Percentiles rank a stretch among this genome's conserved stretches.
These are phyloP conservation scores for Talaromyces sp. DNA, from an alignment of 2,329 filamentous ascomycete genomes.

Conservation along the genomic window DNA sequence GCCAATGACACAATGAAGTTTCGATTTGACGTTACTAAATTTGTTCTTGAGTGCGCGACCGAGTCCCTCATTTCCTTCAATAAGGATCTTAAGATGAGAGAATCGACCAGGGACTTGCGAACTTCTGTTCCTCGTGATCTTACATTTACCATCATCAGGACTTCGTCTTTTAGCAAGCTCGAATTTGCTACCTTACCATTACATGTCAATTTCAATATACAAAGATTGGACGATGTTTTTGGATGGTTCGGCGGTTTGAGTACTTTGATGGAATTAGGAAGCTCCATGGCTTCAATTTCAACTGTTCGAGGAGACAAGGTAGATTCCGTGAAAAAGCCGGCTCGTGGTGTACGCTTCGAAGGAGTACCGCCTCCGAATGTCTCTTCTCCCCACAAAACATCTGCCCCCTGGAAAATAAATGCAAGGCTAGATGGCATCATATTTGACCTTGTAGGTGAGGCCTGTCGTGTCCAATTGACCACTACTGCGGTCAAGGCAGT, in stretches of 20 bases:
- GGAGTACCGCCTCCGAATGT: conserved; percentile 25
- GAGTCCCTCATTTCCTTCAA: conserved; percentile 53
- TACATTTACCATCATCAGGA: conserved; percentile 34
- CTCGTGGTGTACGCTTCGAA: conserved; percentile 57
- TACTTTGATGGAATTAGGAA: conserved; percentile 82
- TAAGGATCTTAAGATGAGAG: conserved; percentile 44
- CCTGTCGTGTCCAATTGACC: conserved; percentile 69
- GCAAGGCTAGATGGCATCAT: conserved; percentile 70
- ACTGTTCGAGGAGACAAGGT: conserved; percentile 43
- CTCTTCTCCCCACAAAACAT: conserved; percentile 29
- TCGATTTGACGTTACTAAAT: conserved; percentile 37
- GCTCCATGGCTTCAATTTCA: conserved; percentile 73
- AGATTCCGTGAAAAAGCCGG: conserved; percentile 28
- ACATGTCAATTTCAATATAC: conserved; percentile 70
- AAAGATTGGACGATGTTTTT: conserved; percentile 78
- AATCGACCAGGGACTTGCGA: conserved; percentile 42
- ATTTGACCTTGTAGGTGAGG: conserved; percentile 72
- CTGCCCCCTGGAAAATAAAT: conserved; percentile 61
- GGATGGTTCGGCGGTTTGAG: conserved; percentile 87
- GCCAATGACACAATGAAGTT: conserved; percentile 26
- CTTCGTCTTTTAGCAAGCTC: conserved; percentile 37
- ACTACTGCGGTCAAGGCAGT: conserved; percentile 80
- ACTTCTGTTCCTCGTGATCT: conserved; percentile 39
- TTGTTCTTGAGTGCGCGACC: conserved; percentile 47
- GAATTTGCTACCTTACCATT: conserved; percentile 74